These are phyloP conservation scores for Blepharisma undulans DNA, from an alignment of 169 alveolate genomes.

Conservation along the genomic window DNA sequence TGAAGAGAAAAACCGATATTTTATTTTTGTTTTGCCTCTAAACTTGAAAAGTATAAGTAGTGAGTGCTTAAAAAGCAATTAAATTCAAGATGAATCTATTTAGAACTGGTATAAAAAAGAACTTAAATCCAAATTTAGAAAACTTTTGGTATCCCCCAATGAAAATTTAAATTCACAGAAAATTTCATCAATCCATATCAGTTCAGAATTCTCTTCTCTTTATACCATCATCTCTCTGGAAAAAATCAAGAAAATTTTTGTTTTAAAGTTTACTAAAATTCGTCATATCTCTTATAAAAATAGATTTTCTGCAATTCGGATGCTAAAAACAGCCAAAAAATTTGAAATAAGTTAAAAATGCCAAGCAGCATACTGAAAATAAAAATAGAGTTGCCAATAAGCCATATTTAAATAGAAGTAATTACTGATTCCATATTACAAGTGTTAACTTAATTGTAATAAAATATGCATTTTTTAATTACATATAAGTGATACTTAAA, in stretches of 20 bases:
- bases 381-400: too few relatives aligned
- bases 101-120: background rate
- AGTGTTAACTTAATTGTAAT: background rate
- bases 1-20: background rate
- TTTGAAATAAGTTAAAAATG: background rate
- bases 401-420: background rate
- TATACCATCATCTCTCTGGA: background rate
- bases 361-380: background rate
- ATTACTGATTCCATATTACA: background rate
- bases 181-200: background rate
- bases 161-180: background rate
- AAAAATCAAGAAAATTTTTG: background rate
- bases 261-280: too few relatives aligned
- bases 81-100: too few relatives aligned
- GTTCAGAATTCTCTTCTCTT: background rate
- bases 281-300: background rate
- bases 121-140: background rate
- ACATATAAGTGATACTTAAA: background rate
- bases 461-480: background rate
- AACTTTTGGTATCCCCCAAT: background rate
- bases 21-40: background rate
- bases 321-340: background rate
- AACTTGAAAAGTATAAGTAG: too few relatives aligned
- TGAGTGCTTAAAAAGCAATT: too few relatives aligned
- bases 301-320: background rate